Evolutionary conservation across 169 alveolate genomes (phyloP).

Genomic region (Perkinsus olseni): DNA sequence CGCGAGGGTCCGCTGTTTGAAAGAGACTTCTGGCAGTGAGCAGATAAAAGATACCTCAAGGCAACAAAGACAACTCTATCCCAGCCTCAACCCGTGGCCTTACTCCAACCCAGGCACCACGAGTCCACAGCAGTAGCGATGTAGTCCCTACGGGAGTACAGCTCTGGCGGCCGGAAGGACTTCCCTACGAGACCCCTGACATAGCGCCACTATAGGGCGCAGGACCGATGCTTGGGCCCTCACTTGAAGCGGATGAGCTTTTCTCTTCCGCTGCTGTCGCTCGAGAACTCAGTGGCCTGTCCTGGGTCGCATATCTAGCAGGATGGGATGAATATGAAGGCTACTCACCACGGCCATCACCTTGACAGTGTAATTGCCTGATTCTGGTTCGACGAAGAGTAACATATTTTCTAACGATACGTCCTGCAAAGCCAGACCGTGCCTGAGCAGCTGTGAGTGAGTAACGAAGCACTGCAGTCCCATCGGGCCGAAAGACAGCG

Average conservation of each 20-base stretch:
- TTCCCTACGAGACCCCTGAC: slow-evolving; percentile 32
- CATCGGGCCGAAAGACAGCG: neutral
- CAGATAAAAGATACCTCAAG: neutral
- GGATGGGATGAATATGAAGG: no score
- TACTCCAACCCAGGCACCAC: slow-evolving; percentile 45
- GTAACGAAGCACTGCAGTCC: no score
- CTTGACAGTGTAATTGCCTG: neutral
- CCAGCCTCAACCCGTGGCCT: neutral
- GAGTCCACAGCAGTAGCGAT: slow-evolving; percentile 35
- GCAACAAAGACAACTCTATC: neutral
- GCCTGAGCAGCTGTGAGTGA: slow-evolving; percentile 2
- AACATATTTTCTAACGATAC: slow-evolving; percentile 13
- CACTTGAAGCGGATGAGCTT: neutral
- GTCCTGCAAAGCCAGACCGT: slow-evolving; percentile 8
- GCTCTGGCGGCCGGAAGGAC: slow-evolving; percentile 37
- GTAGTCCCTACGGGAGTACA: slow-evolving; percentile 20
- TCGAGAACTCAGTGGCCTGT: neutral
- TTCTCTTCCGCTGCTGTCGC: neutral
- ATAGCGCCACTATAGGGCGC: neutral
- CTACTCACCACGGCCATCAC: neutral
- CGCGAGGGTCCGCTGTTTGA: neutral
- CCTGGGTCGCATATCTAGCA: slow-evolving; percentile 16
- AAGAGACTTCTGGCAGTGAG: neutral
- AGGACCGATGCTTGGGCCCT: neutral
- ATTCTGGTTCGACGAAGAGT: neutral